These are phyloP conservation scores for Apiospora hydei DNA, from an alignment of 2,329 filamentous ascomycete species.

Conservation along the genomic window DNA sequence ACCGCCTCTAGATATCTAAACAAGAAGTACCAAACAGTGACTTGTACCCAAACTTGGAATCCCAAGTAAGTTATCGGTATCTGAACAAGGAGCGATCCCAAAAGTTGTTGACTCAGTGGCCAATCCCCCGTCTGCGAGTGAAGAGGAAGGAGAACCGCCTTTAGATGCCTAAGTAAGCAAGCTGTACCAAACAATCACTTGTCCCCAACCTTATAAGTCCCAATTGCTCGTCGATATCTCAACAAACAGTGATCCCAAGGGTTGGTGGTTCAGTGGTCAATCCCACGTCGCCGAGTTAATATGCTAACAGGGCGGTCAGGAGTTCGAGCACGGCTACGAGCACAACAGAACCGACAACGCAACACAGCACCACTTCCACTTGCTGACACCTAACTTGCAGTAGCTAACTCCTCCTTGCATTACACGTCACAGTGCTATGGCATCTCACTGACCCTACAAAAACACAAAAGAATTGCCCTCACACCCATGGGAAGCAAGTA, in stretches of 20 bases:
- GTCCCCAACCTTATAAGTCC: background rate
- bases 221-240: background rate
- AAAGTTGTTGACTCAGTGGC: no score
- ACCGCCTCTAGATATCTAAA: no score
- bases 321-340: background rate
- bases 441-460: background rate
- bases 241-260: background rate
- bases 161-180: no score
- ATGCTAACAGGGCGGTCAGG: background rate
- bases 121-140: no score
- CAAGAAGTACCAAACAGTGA: background rate
- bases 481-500: background rate
- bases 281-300: background rate
- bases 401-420: background rate
- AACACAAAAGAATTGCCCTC: background rate
- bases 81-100: background rate
- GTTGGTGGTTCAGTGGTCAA: slow-evolving; percentile 13
- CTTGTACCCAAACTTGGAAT: background rate
- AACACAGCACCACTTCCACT: background rate
- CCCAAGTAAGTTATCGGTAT: background rate
- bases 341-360: background rate
- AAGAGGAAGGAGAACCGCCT: no score
- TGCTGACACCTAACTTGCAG: background rate
- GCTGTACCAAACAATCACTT: background rate
- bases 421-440: background rate